Evolutionary conservation across 2,329 filamentous ascomycete genomes (phyloP).

Genomic region (Thelonectria discophora): DNA sequence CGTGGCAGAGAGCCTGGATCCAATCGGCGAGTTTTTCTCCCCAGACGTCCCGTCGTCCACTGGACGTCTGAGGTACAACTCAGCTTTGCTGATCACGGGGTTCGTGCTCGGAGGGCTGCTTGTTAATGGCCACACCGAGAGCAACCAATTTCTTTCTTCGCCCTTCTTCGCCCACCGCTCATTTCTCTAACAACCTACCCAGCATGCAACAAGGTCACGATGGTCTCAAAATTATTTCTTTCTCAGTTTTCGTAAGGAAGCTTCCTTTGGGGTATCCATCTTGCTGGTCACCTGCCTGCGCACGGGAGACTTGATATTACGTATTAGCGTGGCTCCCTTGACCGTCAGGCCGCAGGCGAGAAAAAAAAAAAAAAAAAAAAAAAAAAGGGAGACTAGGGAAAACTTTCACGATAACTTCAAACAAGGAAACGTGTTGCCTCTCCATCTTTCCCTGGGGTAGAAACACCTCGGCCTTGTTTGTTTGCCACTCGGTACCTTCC

Average conservation of each 20-base stretch:
- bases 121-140: slow-evolving; percentile 3
- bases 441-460: background rate
- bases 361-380: background rate
- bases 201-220: slow-evolving; percentile 35
- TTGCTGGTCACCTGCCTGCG: slow-evolving; percentile 37
- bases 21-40: slow-evolving; percentile 33
- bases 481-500: background rate
- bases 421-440: background rate
- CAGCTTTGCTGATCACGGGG: slow-evolving; percentile 5
- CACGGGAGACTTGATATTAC: slow-evolving; percentile 38
- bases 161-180: slow-evolving; percentile 12
- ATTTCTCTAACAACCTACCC: slow-evolving; percentile 2
- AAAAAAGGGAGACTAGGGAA: background rate
- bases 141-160: background rate
- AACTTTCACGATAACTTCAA: slow-evolving; percentile 8
- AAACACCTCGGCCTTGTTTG: background rate
- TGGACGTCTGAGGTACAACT: too few species aligned
- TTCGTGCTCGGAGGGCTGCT: slow-evolving; percentile 8
- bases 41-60: background rate
- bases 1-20: slow-evolving; percentile 15
- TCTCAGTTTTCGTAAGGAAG: slow-evolving; percentile 26
- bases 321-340: slow-evolving; percentile 36
- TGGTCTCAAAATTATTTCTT: too few species aligned
- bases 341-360: slow-evolving; percentile 1
- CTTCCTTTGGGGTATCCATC: slow-evolving; percentile 34